Conservation (phyloP, 257 asterid genomes). For the Plantago major region DNA sequence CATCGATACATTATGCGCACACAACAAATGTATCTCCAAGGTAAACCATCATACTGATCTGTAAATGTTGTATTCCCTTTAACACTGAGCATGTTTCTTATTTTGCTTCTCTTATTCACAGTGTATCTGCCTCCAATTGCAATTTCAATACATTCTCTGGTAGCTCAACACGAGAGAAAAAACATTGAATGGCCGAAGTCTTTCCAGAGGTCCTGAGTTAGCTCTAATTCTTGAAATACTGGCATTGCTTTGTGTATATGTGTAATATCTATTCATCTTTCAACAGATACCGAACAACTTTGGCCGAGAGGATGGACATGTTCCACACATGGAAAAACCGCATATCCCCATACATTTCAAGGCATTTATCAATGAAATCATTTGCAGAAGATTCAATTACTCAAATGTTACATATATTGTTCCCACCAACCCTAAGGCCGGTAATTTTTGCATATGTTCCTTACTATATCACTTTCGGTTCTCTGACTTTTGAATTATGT, state of each 20-base stretch:
- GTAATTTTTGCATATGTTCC: conserved; percentile 37
- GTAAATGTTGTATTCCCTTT: conserved; percentile 14
- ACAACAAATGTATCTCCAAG: conserved; percentile 80
- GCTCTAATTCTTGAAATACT: conserved; percentile 16
- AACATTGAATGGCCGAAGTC: conserved; percentile 95
- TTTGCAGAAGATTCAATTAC: conserved; percentile 80
- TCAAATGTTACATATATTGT: conserved; percentile 71
- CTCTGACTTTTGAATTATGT: no score
- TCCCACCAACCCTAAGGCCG: conserved; percentile 87
- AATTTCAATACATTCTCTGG: conserved; percentile 54
- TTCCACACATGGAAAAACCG: conserved; percentile 71
- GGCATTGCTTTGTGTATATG: background rate
- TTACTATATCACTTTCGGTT: no score
- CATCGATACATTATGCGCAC: conserved; percentile 71
- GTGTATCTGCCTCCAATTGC: conserved; percentile 89
- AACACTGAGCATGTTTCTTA: conserved; percentile 14
- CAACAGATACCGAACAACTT: conserved; percentile 53
- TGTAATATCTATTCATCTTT: conserved; percentile 22
- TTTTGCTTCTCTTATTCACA: conserved; percentile 31
- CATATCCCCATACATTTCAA: conserved; percentile 70
- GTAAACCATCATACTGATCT: conserved; percentile 35
- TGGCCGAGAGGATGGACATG: conserved; percentile 71
- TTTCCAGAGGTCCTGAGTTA: conserved; percentile 58
- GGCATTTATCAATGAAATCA: conserved; percentile 81
- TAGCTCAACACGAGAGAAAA: conserved; percentile 75